phyloP scores from a whole-genome alignment of 805 yeast genomes.

The Candida lessepsii region DNA sequence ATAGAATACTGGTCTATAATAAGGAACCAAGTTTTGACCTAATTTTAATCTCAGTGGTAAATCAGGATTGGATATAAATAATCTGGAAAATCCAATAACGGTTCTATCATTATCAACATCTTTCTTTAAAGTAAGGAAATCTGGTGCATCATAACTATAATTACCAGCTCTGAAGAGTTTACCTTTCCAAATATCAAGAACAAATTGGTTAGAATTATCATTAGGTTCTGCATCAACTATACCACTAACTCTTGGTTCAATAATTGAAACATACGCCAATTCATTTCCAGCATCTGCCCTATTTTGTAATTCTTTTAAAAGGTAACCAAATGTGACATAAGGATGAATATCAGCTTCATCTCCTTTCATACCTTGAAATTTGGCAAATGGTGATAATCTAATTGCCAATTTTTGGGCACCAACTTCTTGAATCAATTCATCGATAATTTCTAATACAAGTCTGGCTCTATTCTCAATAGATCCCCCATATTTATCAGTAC shows the following conservation, averaged over 20 bases:
- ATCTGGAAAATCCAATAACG: slow-evolving; percentile 39
- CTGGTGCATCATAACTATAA: slow-evolving; percentile 25
- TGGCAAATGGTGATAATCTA: slow-evolving; percentile 38
- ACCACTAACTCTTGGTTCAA: slow-evolving; percentile 34
- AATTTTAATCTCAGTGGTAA: slow-evolving; percentile 35
- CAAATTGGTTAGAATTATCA: slow-evolving; percentile 14
- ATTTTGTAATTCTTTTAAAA: slow-evolving; percentile 29
- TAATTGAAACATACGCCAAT: slow-evolving; percentile 35
- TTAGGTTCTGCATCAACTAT: slow-evolving; percentile 20
- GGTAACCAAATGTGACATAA: slow-evolving; percentile 21
- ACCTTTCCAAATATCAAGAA: slow-evolving; percentile 30
- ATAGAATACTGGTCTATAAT: slow-evolving; percentile 43
- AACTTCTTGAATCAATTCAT: slow-evolving; percentile 30
- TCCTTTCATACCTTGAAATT: slow-evolving; percentile 29
- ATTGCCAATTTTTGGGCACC: slow-evolving; percentile 35
- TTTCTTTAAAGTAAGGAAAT: slow-evolving; percentile 16
- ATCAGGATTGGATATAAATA: slow-evolving; percentile 46
- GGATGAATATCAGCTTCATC: slow-evolving; percentile 31
- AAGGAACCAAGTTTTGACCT: slow-evolving; percentile 34
- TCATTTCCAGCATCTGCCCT: slow-evolving; percentile 24
- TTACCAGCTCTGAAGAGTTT: slow-evolving; percentile 19
- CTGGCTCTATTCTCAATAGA: slow-evolving; percentile 37
- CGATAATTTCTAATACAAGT: slow-evolving; percentile 31
- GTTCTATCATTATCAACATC: slow-evolving; percentile 34
- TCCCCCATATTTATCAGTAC: slow-evolving; percentile 34